A percentile compares a stretch with the other conserved stretches of the same genome.
These are phyloP conservation scores for Alliaria petiolata DNA, from an alignment of 345 rosid genomes.

Conservation along the genomic window DNA sequence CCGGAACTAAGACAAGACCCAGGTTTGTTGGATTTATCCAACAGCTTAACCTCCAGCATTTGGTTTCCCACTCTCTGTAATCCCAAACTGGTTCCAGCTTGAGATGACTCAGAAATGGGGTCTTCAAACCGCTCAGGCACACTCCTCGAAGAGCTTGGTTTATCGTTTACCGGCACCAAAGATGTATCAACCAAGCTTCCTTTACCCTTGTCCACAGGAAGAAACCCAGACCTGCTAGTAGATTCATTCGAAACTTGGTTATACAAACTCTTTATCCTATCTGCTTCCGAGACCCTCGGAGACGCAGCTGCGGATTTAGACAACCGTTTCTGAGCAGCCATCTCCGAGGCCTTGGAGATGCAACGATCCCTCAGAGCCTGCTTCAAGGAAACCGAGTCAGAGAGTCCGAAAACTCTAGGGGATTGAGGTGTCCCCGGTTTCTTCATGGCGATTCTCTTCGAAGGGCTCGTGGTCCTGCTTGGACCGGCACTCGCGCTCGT, in stretches of 20 bases:
- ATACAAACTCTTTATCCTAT: constrained; percentile 79
- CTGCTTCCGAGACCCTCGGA: constrained; percentile 72
- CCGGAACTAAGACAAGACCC: constrained; percentile 29
- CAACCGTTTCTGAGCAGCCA: constrained; percentile 87
- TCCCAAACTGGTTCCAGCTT: constrained; percentile 29
- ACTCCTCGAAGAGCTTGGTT: constrained; percentile 38
- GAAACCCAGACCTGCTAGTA: constrained; percentile 34
- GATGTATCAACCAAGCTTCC: constrained; percentile 49
- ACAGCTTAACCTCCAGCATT: constrained; percentile 34
- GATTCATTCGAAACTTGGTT: constrained; percentile 61
- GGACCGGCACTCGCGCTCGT: constrained; percentile 42
- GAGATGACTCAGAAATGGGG: constrained; percentile 38
- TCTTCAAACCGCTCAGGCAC: constrained; percentile 32
- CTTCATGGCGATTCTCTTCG: constrained; percentile 55
- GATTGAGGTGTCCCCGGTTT: constrained; percentile 72
- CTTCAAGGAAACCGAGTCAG: constrained; percentile 79
- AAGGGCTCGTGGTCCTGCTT: constrained; percentile 58
- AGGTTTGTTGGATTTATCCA: constrained; percentile 34
- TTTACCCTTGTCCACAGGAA: constrained; percentile 40
- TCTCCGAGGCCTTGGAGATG: constrained; percentile 93
- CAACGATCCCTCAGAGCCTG: constrained; percentile 91
- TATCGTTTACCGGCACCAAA: constrained; percentile 47
- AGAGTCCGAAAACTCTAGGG: constrained; percentile 50
- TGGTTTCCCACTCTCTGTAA: constrained; percentile 33
- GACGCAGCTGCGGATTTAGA: constrained; percentile 50